phyloP scores from a whole-genome alignment of 345 rosid genomes.

The Lepidium sativum region DNA sequence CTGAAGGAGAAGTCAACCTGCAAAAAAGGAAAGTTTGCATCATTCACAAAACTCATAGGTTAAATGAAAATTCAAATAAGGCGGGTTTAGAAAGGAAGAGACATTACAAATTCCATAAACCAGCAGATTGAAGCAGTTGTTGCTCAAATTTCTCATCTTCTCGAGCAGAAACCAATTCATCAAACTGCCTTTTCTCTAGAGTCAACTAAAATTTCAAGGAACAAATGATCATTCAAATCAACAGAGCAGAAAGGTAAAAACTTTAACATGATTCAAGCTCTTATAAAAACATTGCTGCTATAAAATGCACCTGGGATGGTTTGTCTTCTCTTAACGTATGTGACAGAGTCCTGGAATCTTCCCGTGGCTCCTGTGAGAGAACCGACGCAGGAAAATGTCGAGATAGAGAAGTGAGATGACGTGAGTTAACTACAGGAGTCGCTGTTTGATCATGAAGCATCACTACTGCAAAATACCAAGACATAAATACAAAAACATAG shows the following conservation, averaged over 20 bases:
- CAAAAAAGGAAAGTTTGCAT: not conserved
- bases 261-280: not conserved
- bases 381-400: slow-evolving; percentile 64
- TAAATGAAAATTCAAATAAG: not conserved
- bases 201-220: slow-evolving; percentile 26
- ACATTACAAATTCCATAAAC: slow-evolving; percentile 56
- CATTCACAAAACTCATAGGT: not conserved
- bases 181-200: slow-evolving; percentile 34
- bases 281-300: not conserved
- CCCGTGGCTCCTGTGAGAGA: slow-evolving; percentile 66
- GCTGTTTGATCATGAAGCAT: slow-evolving; percentile 52
- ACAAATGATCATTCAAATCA: not conserved
- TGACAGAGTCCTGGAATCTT: slow-evolving; percentile 40
- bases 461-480: slow-evolving; percentile 30
- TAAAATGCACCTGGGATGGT: slow-evolving; percentile 40
- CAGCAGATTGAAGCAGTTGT: slow-evolving; percentile 37
- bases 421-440: slow-evolving; percentile 38
- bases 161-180: slow-evolving; percentile 21
- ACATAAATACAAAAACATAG: not conserved
- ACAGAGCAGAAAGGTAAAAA: not conserved
- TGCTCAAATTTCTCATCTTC: slow-evolving; percentile 37
- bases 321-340: slow-evolving; percentile 45
- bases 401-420: slow-evolving; percentile 41
- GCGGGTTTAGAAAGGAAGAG: not conserved
- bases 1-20: slow-evolving; percentile 39